Conservation (phyloP, 495 filamentous ascomycete species). For the Penicillium mononematosum region DNA sequence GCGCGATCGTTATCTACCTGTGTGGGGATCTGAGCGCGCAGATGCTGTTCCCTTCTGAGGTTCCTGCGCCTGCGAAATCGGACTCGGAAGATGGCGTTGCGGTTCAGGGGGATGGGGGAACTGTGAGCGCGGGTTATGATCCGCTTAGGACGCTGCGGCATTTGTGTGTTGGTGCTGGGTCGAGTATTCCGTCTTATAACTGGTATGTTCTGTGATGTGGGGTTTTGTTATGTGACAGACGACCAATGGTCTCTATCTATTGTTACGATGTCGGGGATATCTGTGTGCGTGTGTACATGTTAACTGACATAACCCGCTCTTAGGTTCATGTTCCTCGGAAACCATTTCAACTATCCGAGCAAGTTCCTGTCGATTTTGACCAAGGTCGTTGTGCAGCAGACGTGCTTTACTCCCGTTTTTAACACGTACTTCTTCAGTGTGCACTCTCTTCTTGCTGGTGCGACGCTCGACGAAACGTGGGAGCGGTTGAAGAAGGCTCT, state of each 20-base stretch:
- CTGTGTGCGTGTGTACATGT: background rate
- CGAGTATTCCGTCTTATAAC: constrained; percentile 73
- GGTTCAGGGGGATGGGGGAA: constrained; percentile 8
- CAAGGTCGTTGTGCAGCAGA: constrained; percentile 80
- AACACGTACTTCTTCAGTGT: constrained; percentile 90
- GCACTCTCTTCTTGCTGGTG: constrained; percentile 64
- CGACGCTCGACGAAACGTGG: constrained; percentile 57
- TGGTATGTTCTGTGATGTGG: constrained; percentile 52
- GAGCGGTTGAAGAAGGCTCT: constrained; percentile 74
- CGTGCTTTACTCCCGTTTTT: constrained; percentile 81
- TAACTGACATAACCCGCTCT: background rate
- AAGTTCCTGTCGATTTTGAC: constrained; percentile 65
- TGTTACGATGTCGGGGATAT: background rate
- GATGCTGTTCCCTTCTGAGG: constrained; percentile 45
- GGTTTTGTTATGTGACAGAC: background rate
- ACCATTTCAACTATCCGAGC: constrained; percentile 76
- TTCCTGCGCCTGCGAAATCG: constrained; percentile 13
- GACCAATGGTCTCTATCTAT: background rate
- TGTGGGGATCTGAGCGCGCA: constrained; percentile 82
- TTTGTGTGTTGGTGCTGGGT: constrained; percentile 67
- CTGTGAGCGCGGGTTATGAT: constrained; percentile 60
- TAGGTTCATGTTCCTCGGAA: constrained; percentile 79
- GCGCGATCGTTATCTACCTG: constrained; percentile 73
- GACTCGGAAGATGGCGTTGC: background rate
- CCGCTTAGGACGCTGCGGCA: constrained; percentile 67